These are phyloP conservation scores for Paraconiothyrium sp. DNA, from an alignment of 2,329 filamentous ascomycete species.

Conservation along the genomic window DNA sequence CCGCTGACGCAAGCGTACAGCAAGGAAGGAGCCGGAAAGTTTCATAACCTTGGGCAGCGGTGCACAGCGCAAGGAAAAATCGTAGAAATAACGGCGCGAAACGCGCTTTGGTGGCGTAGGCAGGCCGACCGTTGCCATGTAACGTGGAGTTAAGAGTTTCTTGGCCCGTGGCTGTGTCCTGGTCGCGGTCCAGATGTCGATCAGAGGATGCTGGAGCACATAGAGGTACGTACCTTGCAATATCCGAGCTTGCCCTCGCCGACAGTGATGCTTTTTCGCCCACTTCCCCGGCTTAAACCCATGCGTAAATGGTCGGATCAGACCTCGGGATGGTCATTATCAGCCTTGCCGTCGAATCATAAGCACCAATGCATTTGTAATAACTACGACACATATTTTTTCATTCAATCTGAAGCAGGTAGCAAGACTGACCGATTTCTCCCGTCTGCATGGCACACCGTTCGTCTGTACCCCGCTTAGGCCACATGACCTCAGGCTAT, in stretches of 20 bases:
- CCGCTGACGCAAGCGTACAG: constrained; percentile 1
- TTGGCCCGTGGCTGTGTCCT: not conserved
- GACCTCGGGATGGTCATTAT: not conserved
- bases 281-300: constrained; percentile 5
- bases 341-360: constrained; percentile 8
- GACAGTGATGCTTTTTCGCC: not conserved
- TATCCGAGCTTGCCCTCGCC: constrained; percentile 1
- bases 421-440: not conserved
- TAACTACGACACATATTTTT: not conserved
- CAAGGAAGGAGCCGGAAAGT: constrained; percentile 8
- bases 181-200: not conserved
- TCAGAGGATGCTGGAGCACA: not conserved
- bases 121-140: not conserved
- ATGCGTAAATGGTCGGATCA: not conserved
- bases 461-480: constrained; percentile 4
- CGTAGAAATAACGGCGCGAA: constrained; percentile 2
- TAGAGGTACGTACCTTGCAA: not conserved
- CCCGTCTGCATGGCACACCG: constrained; percentile 10
- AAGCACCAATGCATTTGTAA: not conserved
- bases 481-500: constrained; percentile 6
- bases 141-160: not conserved
- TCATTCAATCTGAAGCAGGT: not conserved
- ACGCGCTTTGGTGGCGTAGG: not conserved
- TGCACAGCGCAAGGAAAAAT: not conserved
- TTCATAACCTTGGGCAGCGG: not conserved